Evolutionary conservation across 176 grass and related monocot species (phyloP).

Genomic region (Rhipidocladum racemiflorum): DNA sequence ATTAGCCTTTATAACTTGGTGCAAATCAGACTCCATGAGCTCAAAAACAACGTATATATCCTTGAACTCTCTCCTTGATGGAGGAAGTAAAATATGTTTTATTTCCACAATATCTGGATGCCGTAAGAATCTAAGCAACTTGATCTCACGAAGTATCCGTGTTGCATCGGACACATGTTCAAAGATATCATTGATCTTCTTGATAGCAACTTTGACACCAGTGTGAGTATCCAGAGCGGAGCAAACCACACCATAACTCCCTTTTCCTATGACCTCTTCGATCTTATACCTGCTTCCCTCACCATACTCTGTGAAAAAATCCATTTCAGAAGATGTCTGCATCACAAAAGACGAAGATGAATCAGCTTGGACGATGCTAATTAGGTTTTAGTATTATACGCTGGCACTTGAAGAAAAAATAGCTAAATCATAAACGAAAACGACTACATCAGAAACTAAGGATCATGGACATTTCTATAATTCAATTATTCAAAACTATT

Average conservation of each 20-base stretch:
- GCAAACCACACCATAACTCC: conserved; percentile 94
- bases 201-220: conserved; percentile 86
- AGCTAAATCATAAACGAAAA: conserved; percentile 2
- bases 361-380: neutral
- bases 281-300: conserved; percentile 91
- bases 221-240: conserved; percentile 81
- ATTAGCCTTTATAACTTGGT: conserved; percentile 98
- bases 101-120: conserved; percentile 98
- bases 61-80: conserved; percentile 89
- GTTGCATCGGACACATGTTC: conserved; percentile 92
- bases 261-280: conserved; percentile 97
- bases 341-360: neutral
- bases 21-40: conserved; percentile 98
- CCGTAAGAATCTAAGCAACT: conserved; percentile 84
- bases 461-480: neutral
- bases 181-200: conserved; percentile 98
- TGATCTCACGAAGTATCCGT: conserved; percentile 90
- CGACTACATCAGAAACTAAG: neutral
- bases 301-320: conserved; percentile 95
- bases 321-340: conserved; percentile 58
- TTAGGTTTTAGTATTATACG: neutral
- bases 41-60: conserved; percentile 99
- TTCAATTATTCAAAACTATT: neutral
- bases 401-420: neutral
- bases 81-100: conserved; percentile 91